A percentile compares a stretch with the other conserved stretches of the same genome.
These are phyloP conservation scores for Pleurozium schreberi DNA, from an alignment of 225 moss, liverwort and hornwort species.

Conservation along the genomic window DNA sequence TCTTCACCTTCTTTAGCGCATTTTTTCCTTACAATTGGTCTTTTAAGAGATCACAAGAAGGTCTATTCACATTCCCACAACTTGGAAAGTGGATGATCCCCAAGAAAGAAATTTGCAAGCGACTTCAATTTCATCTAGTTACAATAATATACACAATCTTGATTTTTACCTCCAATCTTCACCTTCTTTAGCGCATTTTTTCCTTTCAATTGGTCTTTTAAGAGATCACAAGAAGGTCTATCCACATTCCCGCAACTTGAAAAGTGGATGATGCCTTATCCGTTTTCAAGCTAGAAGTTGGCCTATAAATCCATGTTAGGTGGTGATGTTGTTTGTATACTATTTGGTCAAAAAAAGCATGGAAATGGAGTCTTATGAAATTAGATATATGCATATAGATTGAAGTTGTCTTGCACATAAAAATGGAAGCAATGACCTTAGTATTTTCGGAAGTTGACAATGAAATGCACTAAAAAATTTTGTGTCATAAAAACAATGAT, in stretches of 20 bases:
- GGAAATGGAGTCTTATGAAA: background rate
- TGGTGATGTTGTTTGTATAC: too few relatives aligned
- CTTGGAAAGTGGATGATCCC: too few relatives aligned
- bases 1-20: background rate
- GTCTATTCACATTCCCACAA: too few relatives aligned
- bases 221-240: too few relatives aligned
- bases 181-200: background rate
- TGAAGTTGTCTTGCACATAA: background rate
- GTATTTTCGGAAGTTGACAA: fast-evolving
- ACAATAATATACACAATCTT: background rate
- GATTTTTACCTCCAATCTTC: background rate
- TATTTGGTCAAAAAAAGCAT: background rate
- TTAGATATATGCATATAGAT: too few relatives aligned
- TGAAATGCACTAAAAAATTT: background rate
- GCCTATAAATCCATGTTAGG: too few relatives aligned
- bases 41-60: too few relatives aligned
- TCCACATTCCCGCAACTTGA: too few relatives aligned
- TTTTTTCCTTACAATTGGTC: background rate
- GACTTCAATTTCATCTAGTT: background rate
- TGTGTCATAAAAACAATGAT: background rate
- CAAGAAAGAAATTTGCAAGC: background rate
- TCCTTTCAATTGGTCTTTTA: background rate
- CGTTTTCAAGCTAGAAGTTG: too few relatives aligned
- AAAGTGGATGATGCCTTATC: too few relatives aligned
- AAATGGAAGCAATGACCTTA: fast-evolving